A percentile compares a stretch with the other conserved stretches of the same genome.
Evolutionary conservation across 345 rosid genomes (phyloP).

Genomic region (Hirschfeldia incana): DNA sequence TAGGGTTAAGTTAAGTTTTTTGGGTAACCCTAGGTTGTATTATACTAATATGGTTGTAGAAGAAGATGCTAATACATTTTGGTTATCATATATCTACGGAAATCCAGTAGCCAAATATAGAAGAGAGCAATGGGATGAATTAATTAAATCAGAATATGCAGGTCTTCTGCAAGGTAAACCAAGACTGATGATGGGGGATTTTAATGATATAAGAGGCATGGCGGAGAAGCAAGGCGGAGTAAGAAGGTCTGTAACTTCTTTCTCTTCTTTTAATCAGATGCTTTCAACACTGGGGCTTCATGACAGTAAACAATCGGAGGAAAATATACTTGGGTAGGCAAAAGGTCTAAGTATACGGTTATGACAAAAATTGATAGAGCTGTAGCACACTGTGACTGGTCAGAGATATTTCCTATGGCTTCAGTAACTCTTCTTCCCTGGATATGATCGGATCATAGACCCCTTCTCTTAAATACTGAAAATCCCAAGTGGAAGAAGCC

Average conservation of each 20-base stretch:
- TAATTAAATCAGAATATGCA: background rate
- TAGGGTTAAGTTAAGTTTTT: background rate
- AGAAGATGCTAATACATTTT: background rate
- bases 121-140: background rate
- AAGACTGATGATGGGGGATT: background rate
- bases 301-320: no score
- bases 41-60: background rate
- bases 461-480: background rate
- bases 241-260: background rate
- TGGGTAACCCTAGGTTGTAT: background rate
- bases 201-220: background rate
- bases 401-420: background rate
- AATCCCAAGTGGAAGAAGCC: background rate
- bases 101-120: background rate
- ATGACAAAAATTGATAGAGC: background rate
- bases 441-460: background rate
- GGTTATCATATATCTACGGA: background rate
- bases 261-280: no score
- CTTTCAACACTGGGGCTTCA: no score
- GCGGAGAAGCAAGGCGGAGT: background rate
- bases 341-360: no score
- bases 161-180: background rate
- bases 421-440: background rate
- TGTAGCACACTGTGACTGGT: background rate
- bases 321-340: no score